Evolutionary conservation across 352 stramenopile genomes (phyloP), one percentile per base, ranked within the genome.

Genomic region (Pythium inflatum): DNA sequence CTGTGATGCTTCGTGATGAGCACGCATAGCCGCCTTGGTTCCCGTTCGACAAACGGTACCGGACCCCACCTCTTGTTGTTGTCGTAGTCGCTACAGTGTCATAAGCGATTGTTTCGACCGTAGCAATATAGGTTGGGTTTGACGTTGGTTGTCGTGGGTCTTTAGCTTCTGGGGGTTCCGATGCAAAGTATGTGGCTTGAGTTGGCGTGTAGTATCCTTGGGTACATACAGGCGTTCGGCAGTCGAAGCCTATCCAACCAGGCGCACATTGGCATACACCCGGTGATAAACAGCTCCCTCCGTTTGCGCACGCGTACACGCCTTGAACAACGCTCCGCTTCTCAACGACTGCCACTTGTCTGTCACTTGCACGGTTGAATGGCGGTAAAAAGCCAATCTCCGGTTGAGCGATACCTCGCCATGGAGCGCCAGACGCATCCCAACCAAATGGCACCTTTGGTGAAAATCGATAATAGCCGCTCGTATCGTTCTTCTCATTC

Each of bases 201-300:
- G 82, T 72, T 5, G 83, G 79, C 36, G 89, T 85, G 69, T 96
- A 98, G 74, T 98, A 98, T 24, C 96, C 96, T 82, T 98, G 93
- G 2, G 65, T 78, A 67, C 95, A 98, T 20, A 98, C 78, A 12
- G 97, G 97, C 45, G 91, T 98, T 30, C 96, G 90, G 78, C 97
- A 99, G 76, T 99, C 97, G 70, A 99, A 99, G 48, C 97, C 97
- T 18, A 88, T 77, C 96, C 96, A 99, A 14, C 96, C 96, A 4
- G 74, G 53, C 0, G 88, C 79, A 61, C 97, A 99, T 54, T 83
- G 73, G 76, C 97, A 99, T 2, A 98, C 80, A 49, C 94, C 95
- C 8, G 96, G 95, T 12, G 87, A 69, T 2, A 96, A 70, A 77
- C 97, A 99, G 36, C 74, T 88, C 8, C 97, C 97, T 31, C 87